phyloP scores from a whole-genome alignment of 164 flowering plant genomes.

The Malania oleifera region DNA sequence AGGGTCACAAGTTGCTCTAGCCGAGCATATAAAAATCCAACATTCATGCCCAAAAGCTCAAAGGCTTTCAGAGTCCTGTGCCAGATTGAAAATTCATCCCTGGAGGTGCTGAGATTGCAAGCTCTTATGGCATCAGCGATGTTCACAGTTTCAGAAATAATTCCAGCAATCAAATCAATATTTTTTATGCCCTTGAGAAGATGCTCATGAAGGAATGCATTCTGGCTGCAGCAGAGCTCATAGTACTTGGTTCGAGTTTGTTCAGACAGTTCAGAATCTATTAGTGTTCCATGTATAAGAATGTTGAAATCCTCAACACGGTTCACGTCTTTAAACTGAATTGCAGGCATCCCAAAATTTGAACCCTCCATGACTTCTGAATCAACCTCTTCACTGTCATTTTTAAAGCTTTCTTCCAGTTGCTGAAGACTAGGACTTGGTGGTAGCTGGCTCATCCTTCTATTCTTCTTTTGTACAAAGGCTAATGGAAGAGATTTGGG shows the following conservation, averaged over 20 bases:
- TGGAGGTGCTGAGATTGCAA: constrained; percentile 27
- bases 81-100: constrained; percentile 34
- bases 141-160: constrained; percentile 34
- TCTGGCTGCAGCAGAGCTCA: constrained; percentile 38
- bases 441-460: constrained; percentile 7
- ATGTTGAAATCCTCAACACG: constrained; percentile 29
- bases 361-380: constrained; percentile 28
- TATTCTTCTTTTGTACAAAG: constrained; percentile 16
- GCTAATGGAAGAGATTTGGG: constrained; percentile 19
- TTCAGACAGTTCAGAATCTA: constrained; percentile 33
- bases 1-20: constrained; percentile 25
- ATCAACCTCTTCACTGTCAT: constrained; percentile 26
- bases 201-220: constrained; percentile 30
- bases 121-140: constrained; percentile 43
- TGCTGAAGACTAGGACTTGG: constrained; percentile 5
- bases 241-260: constrained; percentile 29
- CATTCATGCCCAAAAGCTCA: constrained; percentile 50
- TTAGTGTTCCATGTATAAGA: constrained; percentile 23
- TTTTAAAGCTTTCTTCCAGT: constrained; percentile 28
- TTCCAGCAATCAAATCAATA: constrained; percentile 24
- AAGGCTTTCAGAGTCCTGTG: constrained; percentile 42
- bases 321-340: constrained; percentile 25
- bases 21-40: constrained; percentile 40
- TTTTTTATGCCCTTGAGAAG: constrained; percentile 31
- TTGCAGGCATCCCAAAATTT: constrained; percentile 12